A percentile compares a stretch with the other conserved stretches of the same genome.
Conservation (phyloP, 2,329 filamentous ascomycete species). For the Chrysoporthe austroafricana region DNA sequence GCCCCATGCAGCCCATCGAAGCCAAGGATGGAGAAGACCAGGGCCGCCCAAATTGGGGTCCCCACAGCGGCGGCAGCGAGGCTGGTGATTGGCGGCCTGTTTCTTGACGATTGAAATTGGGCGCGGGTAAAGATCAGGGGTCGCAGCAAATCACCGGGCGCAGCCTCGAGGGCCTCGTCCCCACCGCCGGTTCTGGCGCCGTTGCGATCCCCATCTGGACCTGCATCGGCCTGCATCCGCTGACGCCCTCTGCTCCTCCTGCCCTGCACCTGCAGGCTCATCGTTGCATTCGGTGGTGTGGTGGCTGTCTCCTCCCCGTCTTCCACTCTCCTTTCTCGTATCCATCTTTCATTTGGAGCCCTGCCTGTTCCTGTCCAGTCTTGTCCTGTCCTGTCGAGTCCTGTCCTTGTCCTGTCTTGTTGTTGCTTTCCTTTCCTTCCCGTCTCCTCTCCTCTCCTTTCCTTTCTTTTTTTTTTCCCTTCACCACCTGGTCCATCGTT, state of each 20-base stretch:
- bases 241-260: slow-evolving; percentile 15
- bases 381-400: not conserved
- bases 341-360: slow-evolving; percentile 26
- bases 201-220: slow-evolving; percentile 28
- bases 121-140: slow-evolving; percentile 28
- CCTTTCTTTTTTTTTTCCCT: slow-evolving; percentile 22
- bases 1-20: too few species aligned
- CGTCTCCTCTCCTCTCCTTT: slow-evolving; percentile 10
- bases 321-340: slow-evolving; percentile 28
- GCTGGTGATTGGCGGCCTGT: slow-evolving; percentile 23
- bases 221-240: slow-evolving; percentile 23
- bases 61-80: slow-evolving; percentile 29
- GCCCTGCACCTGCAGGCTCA: slow-evolving; percentile 24
- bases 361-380: not conserved
- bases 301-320: slow-evolving; percentile 7
- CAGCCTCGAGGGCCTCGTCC: slow-evolving; percentile 13
- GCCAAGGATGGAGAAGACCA: slow-evolving; percentile 1
- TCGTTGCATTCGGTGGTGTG: slow-evolving; percentile 24
- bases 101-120: slow-evolving; percentile 32
- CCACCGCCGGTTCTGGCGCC: slow-evolving; percentile 27
- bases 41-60: slow-evolving; percentile 25
- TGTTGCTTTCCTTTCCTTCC: not conserved
- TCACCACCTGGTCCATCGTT: slow-evolving; percentile 38
- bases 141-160: slow-evolving; percentile 22
- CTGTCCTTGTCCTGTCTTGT: not conserved